Evolutionary conservation across 1,139 yeast genomes (phyloP), one percentile per base, ranked within the genome.

Genomic region (Lodderomyces elongisporus): DNA sequence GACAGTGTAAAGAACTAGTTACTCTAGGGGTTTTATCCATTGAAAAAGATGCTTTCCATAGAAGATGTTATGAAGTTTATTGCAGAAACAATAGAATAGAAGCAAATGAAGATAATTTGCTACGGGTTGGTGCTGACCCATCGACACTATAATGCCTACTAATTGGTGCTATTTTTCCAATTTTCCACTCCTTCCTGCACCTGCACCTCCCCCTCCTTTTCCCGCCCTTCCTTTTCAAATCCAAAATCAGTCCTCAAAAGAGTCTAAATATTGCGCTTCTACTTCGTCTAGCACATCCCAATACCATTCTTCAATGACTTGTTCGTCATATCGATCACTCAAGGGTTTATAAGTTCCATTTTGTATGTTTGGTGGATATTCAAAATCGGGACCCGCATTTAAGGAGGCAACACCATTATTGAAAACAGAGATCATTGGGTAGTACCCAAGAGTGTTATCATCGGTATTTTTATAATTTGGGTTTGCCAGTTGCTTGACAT

Each of bases 211-310:
- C n/a, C n/a, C n/a, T n/a, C n/a, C n/a, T n/a, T n/a, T n/a, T n/a
- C n/a, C n/a, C n/a, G n/a, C n/a, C n/a, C n/a, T 4, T 15, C 15
- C 21, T 13, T 3, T 24, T 24, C 10, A n/a, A 7, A 7, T 24
- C 10, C 18, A 26, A 26, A 5, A 14, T 14, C 5, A 4, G 4
- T 31, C 62, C 29, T 66, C 74, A 42, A 67, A 56, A 28, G 59
- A 58, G 44, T 77, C 83, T 39, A 75, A 54, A 42, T 72, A 70
- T 37, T 74, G 79, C 27, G 78, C 85, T 40, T 85, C 93, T 0
- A 87, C 74, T 56, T 91, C 96, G 53, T 91, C 96, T 3, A 91
- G 51, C 4, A 89, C 49, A 54, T 91, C 98, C 77, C 82, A 80
- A 5, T 77, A 78, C 51, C 84, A 72, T 46, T 87, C 96, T 42